These are phyloP conservation scores for Globisporangium cystogenes DNA, from an alignment of 352 stramenopile genomes.

Conservation along the genomic window DNA sequence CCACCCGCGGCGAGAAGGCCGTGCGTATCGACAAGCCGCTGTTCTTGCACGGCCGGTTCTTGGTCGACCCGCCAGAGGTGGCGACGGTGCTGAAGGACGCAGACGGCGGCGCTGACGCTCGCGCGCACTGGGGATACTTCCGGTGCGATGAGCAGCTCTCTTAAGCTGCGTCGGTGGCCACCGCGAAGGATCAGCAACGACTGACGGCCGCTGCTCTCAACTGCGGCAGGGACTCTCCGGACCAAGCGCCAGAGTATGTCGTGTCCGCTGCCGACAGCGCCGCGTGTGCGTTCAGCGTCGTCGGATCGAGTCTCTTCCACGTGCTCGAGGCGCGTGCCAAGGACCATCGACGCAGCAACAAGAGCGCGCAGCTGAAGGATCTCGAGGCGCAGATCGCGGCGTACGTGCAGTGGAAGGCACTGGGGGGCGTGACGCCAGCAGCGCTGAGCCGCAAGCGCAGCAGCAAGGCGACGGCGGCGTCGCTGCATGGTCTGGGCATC, in stretches of 20 bases:
- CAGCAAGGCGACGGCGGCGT: conserved; percentile 26
- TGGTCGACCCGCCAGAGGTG: conserved; percentile 51
- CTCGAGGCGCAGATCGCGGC: conserved; percentile 1
- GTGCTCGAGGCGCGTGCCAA: conserved; percentile 20
- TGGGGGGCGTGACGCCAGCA: conserved; percentile 5
- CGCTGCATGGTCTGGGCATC: conserved; percentile 43
- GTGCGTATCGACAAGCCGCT: conserved; percentile 31
- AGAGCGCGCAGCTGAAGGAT: background rate
- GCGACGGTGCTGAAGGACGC: conserved; percentile 23
- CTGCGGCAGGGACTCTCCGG: conserved; percentile 32
- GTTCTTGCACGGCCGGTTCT: conserved; percentile 47
- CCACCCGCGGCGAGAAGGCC: conserved; percentile 8
- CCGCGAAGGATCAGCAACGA: no score
- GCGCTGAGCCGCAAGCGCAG: conserved; percentile 20
- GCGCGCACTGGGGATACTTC: conserved; percentile 50
- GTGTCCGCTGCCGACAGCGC: conserved; percentile 24
- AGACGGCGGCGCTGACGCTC: conserved; percentile 2
- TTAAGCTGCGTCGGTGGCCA: no score
- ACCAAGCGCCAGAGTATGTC: conserved; percentile 32
- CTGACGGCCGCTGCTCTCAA: background rate
- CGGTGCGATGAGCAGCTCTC: conserved; percentile 14
- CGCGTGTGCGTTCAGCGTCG: conserved; percentile 30
- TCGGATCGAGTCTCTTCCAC: conserved; percentile 31
- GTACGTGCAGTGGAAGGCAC: background rate
- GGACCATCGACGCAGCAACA: background rate